These are phyloP conservation scores for Tieghemostelium lacteum DNA, from an alignment of 78 protist species.

Conservation along the genomic window DNA sequence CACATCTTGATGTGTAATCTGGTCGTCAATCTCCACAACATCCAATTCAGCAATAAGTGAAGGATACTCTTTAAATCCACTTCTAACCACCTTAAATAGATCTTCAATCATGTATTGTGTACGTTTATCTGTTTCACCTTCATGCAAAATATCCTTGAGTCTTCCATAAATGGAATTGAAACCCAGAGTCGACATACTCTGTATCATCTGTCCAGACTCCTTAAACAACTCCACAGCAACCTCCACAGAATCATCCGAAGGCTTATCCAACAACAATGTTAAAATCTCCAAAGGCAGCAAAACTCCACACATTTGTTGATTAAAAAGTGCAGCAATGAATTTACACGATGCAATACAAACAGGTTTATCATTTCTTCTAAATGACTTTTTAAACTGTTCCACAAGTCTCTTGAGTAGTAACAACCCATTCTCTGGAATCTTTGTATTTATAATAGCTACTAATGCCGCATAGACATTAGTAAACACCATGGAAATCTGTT, in stretches of 20 bases:
- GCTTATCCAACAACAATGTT: slow-evolving; percentile 92
- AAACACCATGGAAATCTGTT: slow-evolving; percentile 93
- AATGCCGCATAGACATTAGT: slow-evolving; percentile 97
- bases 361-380: slow-evolving; percentile 90
- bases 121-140: slow-evolving; percentile 92
- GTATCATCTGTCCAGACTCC: slow-evolving; percentile 91
- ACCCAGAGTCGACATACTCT: slow-evolving; percentile 33
- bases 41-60: slow-evolving; percentile 90
- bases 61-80: slow-evolving; percentile 80
- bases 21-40: slow-evolving; percentile 97
- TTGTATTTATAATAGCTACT: slow-evolving; percentile 95
- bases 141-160: slow-evolving; percentile 93
- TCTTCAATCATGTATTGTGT: slow-evolving; percentile 96
- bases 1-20: slow-evolving; percentile 92
- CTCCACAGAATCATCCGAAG: slow-evolving; percentile 97
- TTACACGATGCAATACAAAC: slow-evolving; percentile 29
- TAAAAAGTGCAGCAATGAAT: slow-evolving; percentile 97
- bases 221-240: slow-evolving; percentile 88
- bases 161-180: slow-evolving; percentile 86
- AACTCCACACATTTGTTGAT: slow-evolving; percentile 94
- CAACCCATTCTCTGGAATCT: slow-evolving; percentile 96
- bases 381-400: slow-evolving; percentile 87
- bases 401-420: slow-evolving; percentile 91
- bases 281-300: slow-evolving; percentile 90
- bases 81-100: slow-evolving; percentile 86